Base-by-base conservation (phyloP, 2,329 filamentous ascomycete genomes). In the Scytalidium lignicola region DNA sequence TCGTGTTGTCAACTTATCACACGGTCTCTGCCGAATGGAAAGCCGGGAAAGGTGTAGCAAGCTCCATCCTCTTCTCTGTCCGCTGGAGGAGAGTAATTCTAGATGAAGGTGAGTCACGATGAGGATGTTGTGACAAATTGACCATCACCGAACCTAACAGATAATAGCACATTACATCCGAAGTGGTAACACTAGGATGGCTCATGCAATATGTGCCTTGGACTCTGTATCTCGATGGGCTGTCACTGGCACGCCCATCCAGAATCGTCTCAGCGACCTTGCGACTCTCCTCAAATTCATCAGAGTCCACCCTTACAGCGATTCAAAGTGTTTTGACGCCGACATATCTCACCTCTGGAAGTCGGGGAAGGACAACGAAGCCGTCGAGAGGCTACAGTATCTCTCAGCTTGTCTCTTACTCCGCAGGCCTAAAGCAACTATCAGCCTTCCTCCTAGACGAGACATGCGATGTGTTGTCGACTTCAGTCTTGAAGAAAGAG, bases 161-260 rank as follows among this genome's bases (percentile, higher is more conserved):
- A 26, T n/a, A 10, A 20, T 22, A 54, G 53, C 53, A 2, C 53
- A 53, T 17, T 50, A 42, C 18, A 55, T 55, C 39, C 44, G 49
- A 39, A 55, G 51, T 40, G 43, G 51, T 46, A 22, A 22, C 15
- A 50, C 51, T 17, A 28, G 26, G 15, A 71, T 67, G 55, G 61
- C 68, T 18, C 60, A 56, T 45, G 70, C 71, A 1, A 57, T 70
- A 0, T 72, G 65, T 26, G 61, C 61, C 2, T 59, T 78, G 0
- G 51, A 68, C 0, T 61, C 68, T 0, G 51, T 61, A 12, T 48
- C 59, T 2, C 65, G 74, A 5, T 78, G 74, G 74, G 70, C 68
- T 1, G 66, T 78, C 0, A 76, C 72, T 0, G 74, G 74, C 0
- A 78, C 74, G 0, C 74, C 74, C 0, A 70, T 78, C 1, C 74